phyloP scores from a whole-genome alignment of 257 asterid genomes.

The Solanum virginianum region DNA sequence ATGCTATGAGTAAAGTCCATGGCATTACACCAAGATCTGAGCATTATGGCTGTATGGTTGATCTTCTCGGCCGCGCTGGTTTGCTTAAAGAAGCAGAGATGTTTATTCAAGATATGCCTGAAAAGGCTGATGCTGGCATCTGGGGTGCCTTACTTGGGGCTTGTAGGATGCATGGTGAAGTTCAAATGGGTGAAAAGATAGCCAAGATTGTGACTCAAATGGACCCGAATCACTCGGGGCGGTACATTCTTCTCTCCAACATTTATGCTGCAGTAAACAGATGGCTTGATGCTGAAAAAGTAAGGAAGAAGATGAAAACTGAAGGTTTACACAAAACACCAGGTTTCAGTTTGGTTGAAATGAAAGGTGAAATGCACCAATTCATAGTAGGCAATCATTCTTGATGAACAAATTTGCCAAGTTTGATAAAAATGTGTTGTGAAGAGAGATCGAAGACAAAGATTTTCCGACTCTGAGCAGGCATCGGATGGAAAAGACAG shows the following conservation, averaged over 20 bases:
- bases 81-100: slow-evolving; percentile 9
- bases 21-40: slow-evolving; percentile 8
- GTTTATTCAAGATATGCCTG: slow-evolving; percentile 1
- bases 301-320: slow-evolving; percentile 7
- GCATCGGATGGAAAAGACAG: too few relatives aligned
- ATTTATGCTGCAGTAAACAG: slow-evolving; percentile 8
- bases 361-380: slow-evolving; percentile 1
- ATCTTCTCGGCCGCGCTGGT: slow-evolving; percentile 10
- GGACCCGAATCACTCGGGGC: slow-evolving; percentile 3
- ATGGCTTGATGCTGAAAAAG: slow-evolving; percentile 11
- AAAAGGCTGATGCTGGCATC: not conserved
- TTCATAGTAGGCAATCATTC: not conserved
- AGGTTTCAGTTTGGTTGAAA: slow-evolving; percentile 7
- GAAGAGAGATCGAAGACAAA: too few relatives aligned
- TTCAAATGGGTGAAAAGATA: slow-evolving; percentile 7
- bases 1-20: not conserved
- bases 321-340: slow-evolving; percentile 3
- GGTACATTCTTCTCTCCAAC: slow-evolving; percentile 7
- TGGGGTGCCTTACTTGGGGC: slow-evolving; percentile 11
- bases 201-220: slow-evolving; percentile 1
- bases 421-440: not conserved
- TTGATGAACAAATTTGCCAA: not conserved
- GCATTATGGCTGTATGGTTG: slow-evolving; percentile 13
- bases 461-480: too few relatives aligned
- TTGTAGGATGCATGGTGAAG: slow-evolving; percentile 8